These are phyloP conservation scores for Vigna angularis DNA, from an alignment of 306 rosid species.

Conservation along the genomic window DNA sequence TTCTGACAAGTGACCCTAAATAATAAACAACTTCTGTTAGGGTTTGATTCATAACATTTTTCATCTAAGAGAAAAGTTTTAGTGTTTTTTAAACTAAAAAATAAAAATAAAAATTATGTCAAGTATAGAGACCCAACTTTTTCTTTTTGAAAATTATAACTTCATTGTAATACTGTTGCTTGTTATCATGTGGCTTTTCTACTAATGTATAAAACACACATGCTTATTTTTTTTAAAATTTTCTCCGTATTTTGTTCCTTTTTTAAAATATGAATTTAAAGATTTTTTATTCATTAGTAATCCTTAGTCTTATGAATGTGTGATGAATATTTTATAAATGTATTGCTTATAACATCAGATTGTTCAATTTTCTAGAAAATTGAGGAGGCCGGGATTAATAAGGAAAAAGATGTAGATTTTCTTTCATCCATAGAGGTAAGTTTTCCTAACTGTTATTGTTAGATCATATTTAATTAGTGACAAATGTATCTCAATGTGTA, in stretches of 20 bases:
- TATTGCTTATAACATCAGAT: slow-evolving; percentile 20
- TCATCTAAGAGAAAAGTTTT: no score
- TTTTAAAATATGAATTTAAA: slow-evolving; percentile 6
- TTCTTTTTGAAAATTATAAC: neutral
- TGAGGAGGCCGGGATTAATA: slow-evolving; percentile 62
- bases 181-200: neutral
- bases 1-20: no score
- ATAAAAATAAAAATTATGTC: no score
- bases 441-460: slow-evolving; percentile 30
- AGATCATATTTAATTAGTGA: slow-evolving; percentile 17
- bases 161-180: neutral
- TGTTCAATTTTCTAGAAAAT: slow-evolving; percentile 72
- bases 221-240: neutral
- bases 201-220: neutral
- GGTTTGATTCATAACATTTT: no score
- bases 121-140: neutral
- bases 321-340: neutral
- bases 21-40: no score
- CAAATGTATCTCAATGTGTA: slow-evolving; percentile 18
- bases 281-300: slow-evolving; percentile 17
- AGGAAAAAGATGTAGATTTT: slow-evolving; percentile 92
- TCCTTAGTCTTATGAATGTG: slow-evolving; percentile 2
- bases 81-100: no score
- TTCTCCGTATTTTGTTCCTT: slow-evolving; percentile 4
- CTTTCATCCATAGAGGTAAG: slow-evolving; percentile 94